Percentiles rank a stretch among this genome's conserved stretches.
Evolutionary conservation across 352 stramenopile genomes (phyloP).

Genomic region (Globisporangium cylindrosporum): DNA sequence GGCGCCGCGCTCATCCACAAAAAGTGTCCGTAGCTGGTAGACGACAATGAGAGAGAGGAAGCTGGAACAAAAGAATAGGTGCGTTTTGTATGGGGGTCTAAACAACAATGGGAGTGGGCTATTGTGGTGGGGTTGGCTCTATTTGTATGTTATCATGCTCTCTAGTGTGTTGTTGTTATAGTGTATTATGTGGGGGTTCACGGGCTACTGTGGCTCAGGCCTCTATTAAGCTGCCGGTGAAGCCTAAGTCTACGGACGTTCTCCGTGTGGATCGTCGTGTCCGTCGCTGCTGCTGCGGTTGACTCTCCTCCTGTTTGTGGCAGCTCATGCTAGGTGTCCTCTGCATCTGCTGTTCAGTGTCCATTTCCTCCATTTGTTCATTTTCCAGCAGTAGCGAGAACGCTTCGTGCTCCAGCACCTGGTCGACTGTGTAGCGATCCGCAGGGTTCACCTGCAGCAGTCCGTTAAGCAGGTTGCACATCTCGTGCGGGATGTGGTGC

Average conservation of each 20-base stretch:
- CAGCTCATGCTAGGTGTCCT: background rate
- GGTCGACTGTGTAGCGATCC: background rate
- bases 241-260: background rate
- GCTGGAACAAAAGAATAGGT: background rate
- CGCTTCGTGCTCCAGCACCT: slow-evolving; percentile 2
- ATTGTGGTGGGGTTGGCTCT: background rate
- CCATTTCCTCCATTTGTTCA: background rate
- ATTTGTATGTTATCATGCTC: background rate
- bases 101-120: background rate
- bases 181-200: background rate
- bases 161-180: background rate
- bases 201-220: background rate
- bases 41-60: background rate
- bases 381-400: background rate
- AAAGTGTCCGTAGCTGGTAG: slow-evolving; percentile 73
- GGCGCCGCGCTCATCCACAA: slow-evolving; percentile 96
- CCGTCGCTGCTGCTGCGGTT: background rate
- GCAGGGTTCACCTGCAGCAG: slow-evolving; percentile 33
- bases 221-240: slow-evolving; percentile 4
- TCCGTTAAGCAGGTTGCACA: slow-evolving; percentile 4
- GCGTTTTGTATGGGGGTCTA: background rate
- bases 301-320: slow-evolving; percentile 1
- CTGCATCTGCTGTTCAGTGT: background rate
- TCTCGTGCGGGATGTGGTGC: slow-evolving; percentile 6
- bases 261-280: background rate